Evolutionary conservation across 78 protist genomes (phyloP), one percentile per base, ranked within the genome.

Genomic region (Protostelium mycophagum): DNA sequence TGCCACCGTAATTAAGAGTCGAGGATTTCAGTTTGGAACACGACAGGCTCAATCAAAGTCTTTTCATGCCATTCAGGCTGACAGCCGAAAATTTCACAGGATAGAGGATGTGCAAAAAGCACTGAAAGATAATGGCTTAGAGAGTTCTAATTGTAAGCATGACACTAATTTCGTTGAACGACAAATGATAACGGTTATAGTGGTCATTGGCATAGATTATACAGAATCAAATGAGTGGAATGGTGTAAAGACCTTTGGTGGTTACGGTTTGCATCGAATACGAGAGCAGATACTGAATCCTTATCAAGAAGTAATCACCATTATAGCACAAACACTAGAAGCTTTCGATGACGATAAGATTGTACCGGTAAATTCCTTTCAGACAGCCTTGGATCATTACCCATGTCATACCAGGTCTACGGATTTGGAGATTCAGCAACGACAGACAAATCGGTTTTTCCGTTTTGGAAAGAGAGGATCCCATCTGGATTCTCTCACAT

Each of bases 271-370:
- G 85, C 90, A 88, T 34, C 1, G 83, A 28, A 23, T 88, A 29
- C 73, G 34, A 23, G 87, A 28, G 63, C 34, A 16, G 1, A 31
- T 85, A 16, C 85, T 28, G 63, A 36, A 36, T 28, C 37, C 90
- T 23, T 51, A 88, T 38, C 90, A 83, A 34, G 35, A 28, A 28
- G 90, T 88, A 16, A 88, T 88, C 39, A 34, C 39, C 38, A 34
- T 88, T 25, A 29, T 88, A 28, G 90, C 88, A 25, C 1, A 34
- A 25, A 88, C 90, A n/a, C 87, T 88, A 28, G 90, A 88, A 85
- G 86, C 90, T 1, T 88, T 88, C 83, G 90, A 88, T 28, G 90
- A 88, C 38, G 90, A 88, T 28, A 83, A 88, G 85, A 28, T 88
- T 38, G 83, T 88, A 25, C 90, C 90, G 16, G 36, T 51, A 16